Percentiles rank a stretch among this genome's conserved stretches.
phyloP scores from a whole-genome alignment of 2,329 filamentous ascomycete species.

The Pseudogymnoascus sp. region DNA sequence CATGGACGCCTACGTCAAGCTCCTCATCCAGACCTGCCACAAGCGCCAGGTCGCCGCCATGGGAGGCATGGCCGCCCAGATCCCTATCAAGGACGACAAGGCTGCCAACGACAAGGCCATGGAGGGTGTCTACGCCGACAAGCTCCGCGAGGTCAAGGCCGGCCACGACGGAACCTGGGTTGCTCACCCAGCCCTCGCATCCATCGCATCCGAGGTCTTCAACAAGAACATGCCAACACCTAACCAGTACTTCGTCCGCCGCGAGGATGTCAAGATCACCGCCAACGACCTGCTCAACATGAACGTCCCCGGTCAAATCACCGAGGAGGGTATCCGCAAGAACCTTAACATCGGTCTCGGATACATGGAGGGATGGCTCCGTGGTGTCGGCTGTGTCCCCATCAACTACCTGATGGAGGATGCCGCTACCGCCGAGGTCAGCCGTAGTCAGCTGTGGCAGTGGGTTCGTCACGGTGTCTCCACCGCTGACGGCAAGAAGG shows the following conservation, averaged over 20 bases:
- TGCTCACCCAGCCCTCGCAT: slow-evolving; percentile 84
- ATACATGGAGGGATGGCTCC: slow-evolving; percentile 98
- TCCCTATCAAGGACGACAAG: slow-evolving; percentile 93
- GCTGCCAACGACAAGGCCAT: slow-evolving; percentile 89
- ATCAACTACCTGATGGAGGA: slow-evolving; percentile 99
- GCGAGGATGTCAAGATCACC: slow-evolving; percentile 80
- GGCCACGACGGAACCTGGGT: slow-evolving; percentile 98
- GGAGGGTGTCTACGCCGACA: slow-evolving; percentile 87
- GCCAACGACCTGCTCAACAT: slow-evolving; percentile 93
- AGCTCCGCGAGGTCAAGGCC: slow-evolving; percentile 89
- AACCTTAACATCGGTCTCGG: slow-evolving; percentile 93
- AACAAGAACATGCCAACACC: slow-evolving; percentile 98
- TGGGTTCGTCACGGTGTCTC: slow-evolving; percentile 71
- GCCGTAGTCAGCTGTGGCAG: slow-evolving; percentile 91
- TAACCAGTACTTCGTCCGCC: slow-evolving; percentile 87
- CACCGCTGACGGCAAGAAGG: slow-evolving; percentile 80
- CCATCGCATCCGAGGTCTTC: slow-evolving; percentile 86
- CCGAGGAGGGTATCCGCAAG: slow-evolving; percentile 92
- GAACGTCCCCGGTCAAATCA: slow-evolving; percentile 88
- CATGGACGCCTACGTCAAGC: slow-evolving; percentile 95
- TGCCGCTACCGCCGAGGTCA: slow-evolving; percentile 93
- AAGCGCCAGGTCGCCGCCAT: slow-evolving; percentile 95
- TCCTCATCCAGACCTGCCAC: slow-evolving; percentile 97
- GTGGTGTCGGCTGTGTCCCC: slow-evolving; percentile 88
- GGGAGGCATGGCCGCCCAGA: slow-evolving; percentile 98